Evolutionary conservation across 495 filamentous ascomycete species (phyloP), one percentile per base, ranked within the genome.

Genomic region (Talaromyces liani): DNA sequence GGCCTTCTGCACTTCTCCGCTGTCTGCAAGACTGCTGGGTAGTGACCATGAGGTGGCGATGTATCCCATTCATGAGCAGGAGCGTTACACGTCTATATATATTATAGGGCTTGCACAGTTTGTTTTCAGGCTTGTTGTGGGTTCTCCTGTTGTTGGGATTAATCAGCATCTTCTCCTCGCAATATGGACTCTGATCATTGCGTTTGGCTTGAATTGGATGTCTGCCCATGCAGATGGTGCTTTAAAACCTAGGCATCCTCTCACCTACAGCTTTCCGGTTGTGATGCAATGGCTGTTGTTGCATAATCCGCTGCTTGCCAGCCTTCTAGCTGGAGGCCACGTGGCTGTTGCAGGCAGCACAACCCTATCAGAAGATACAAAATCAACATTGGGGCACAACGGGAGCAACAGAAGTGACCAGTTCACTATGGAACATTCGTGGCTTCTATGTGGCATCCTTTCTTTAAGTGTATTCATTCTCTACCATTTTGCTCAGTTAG

Each of bases 281-380:
- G 29, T n/a, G 27, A 58, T 58, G 55, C 25, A 58, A 58, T 58
- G 55, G 25, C 6, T 58, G 9, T 58, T 58, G 55, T 6, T 58
- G 55, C 55, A 58, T 33, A 58, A 29, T 58, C 29, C 55, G 55
- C 55, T 58, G 2, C 25, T 58, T n/a, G 55, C 55, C 55, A 58
- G 55, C 27, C 55, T 58, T 27, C 31, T 58, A n/a, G 25, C 55
- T 33, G 55, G 55, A 58, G 25, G 55, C 4, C 25, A 33, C 33
- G 55, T 58, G 25, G 55, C 55, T 33, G 55, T 58, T 33, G 55
- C 55, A 33, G 55, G 54, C 54, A 58, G 25, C 25, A 58, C 55
- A n/a, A 16, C 8, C 24, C 55, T 33, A n/a, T 2, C 25, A 58
- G 25, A 29, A 58, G 12, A 8, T 18, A 7, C 25, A 58, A 12